Percentiles rank a stretch among this genome's conserved stretches.
phyloP scores from a whole-genome alignment of 225 moss, liverwort and hornwort species.

The Neckera pumila region DNA sequence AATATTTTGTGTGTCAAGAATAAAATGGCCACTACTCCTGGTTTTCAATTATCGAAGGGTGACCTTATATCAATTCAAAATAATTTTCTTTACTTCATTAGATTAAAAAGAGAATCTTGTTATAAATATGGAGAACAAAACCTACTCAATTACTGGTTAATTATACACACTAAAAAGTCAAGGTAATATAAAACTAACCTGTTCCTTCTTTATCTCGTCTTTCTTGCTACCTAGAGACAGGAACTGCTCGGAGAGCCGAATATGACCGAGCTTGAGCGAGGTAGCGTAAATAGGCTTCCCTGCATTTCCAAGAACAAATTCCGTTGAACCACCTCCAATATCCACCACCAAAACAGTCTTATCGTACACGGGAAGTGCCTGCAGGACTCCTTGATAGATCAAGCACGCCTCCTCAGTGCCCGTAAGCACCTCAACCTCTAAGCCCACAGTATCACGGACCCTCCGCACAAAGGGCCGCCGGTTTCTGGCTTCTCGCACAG shows the following conservation, averaged over 20 bases:
- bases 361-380: conserved; percentile 49
- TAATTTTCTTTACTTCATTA: neutral
- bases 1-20: no score
- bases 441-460: conserved; percentile 26
- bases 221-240: conserved; percentile 20
- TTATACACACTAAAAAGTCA: neutral
- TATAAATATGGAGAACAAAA: neutral
- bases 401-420: conserved; percentile 47
- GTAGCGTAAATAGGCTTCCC: conserved; percentile 52
- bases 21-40: neutral
- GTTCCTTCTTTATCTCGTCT: conserved; percentile 51
- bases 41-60: neutral
- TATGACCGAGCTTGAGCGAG: conserved; percentile 47
- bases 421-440: conserved; percentile 47
- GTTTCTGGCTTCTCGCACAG: conserved; percentile 50
- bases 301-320: conserved; percentile 43
- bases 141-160: neutral
- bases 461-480: conserved; percentile 33
- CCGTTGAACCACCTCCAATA: conserved; percentile 51
- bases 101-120: neutral
- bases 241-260: conserved; percentile 47
- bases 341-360: conserved; percentile 50
- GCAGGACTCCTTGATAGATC: conserved; percentile 48
- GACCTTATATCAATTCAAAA: neutral
- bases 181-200: conserved; percentile 10